Base-by-base conservation (phyloP, 106 monocot genomes). In the Phalaenopsis equestris region DNA sequence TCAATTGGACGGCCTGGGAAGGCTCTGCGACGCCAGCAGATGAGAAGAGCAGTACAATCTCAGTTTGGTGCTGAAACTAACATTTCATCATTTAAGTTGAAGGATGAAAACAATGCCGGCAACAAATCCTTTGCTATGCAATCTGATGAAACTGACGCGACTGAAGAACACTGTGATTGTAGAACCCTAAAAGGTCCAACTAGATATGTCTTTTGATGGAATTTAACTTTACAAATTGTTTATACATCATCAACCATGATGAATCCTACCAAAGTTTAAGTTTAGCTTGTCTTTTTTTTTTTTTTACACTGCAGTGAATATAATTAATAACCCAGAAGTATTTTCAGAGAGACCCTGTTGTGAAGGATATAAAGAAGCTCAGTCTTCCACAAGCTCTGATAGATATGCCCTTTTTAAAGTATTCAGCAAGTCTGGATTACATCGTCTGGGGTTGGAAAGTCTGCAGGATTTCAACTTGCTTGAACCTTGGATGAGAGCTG, bases 1-100 rank as follows among this genome's bases (percentile, higher is more conserved):
- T 88, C 93, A 82, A 88, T 93, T 83, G 93, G 93, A 30, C 88
- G 93, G 18, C 90, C 87, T 83, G 93, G 93, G 42, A 93, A 93
- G 82, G 88, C 93, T 83, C 80, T 93, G 14, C 86, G 93, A 15
- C 90, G 93, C 41, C 84, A 83, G 79, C 85, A 83, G 72, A 67
- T 78, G n/a, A 84, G 84, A 77, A 90, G 83, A 83, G 74, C 82
- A 80, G 42, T 83, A 73, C 84, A 84, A 73, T 85, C 81, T 65
- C 86, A 73, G 16, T 56, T 82, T 30, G 73, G 38, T 83, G 30
- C 21, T 47, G 58, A 65, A 73, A 81, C 37, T 64, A n/a, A 1
- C 37, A 19, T 77, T 38, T 56, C 43, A 39, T 73, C 12, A n/a
- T 81, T 18, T 48, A 47, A 76, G 56, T 64, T 17, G 8, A 82